These are phyloP conservation scores for Vitis hybrid DNA, from an alignment of 177 flowering plant species.

Conservation along the genomic window DNA sequence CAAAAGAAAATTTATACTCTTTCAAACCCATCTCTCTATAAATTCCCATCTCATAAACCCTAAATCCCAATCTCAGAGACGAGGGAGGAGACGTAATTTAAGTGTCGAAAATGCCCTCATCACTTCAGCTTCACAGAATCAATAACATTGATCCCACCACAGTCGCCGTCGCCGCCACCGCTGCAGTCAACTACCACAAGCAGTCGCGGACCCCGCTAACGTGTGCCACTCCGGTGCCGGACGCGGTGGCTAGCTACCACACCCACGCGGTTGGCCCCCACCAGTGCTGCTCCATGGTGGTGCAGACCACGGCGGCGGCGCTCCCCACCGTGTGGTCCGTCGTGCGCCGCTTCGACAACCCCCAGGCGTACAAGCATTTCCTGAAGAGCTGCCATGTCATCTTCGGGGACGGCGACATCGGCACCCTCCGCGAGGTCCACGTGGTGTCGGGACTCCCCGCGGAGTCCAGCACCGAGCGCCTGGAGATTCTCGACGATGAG, in stretches of 20 bases:
- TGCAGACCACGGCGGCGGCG: conserved; percentile 62
- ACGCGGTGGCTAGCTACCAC: conserved; percentile 42
- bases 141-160: conserved; percentile 17
- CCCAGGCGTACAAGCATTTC: conserved; percentile 83
- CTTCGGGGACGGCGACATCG: conserved; percentile 66
- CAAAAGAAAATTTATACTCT: background rate
- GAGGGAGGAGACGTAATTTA: too few species aligned
- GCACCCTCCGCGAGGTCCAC: conserved; percentile 66
- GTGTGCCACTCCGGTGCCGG: conserved; percentile 29
- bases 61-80: background rate
- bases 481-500: conserved; percentile 87
- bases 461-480: conserved; percentile 63
- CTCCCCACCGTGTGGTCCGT: conserved; percentile 70
- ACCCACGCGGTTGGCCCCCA: conserved; percentile 49
- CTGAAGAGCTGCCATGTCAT: conserved; percentile 75
- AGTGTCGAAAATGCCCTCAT: conserved; percentile 40
- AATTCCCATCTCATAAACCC: background rate
- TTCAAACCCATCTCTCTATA: background rate
- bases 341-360: conserved; percentile 81
- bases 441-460: conserved; percentile 88
- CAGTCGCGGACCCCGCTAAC: conserved; percentile 11
- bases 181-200: conserved; percentile 16
- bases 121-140: conserved; percentile 40
- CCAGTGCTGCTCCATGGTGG: conserved; percentile 76
- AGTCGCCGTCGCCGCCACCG: conserved; percentile 8